Evolutionary conservation across 139 green algal species (phyloP).

Genomic region (Chlamydomonas incerta): DNA sequence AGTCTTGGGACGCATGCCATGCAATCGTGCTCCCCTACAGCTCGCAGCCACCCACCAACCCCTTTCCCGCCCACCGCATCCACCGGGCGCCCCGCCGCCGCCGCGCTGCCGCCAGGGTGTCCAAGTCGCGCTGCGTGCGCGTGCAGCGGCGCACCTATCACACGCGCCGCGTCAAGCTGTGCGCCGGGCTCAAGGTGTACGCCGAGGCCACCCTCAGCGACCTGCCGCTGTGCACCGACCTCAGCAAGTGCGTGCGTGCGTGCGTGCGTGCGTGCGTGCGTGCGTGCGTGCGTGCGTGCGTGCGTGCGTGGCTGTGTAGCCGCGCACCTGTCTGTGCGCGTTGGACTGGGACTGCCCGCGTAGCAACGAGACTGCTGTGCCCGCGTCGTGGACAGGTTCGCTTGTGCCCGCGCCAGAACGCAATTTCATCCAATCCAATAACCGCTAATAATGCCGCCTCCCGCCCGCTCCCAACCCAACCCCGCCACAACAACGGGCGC

Average conservation of each 20-base stretch:
- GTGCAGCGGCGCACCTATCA: not conserved
- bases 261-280: not conserved
- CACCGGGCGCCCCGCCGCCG: not conserved
- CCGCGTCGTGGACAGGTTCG: no score
- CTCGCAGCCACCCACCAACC: no score
- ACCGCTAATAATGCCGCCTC: no score
- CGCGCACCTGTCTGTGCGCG: not conserved
- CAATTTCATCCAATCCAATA: no score
- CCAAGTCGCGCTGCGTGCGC: conserved; percentile 11
- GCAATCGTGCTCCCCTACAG: no score
- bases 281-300: not conserved
- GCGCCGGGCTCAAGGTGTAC: not conserved
- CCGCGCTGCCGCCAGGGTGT: not conserved
- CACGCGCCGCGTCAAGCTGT: not conserved
- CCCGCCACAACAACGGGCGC: not conserved
- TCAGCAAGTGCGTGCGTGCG: not conserved
- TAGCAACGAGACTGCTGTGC: no score
- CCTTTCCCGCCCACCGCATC: no score
- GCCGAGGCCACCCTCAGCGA: conserved; percentile 16
- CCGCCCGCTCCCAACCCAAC: not conserved
- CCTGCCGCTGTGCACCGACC: conserved; percentile 13
- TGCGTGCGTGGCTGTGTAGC: not conserved
- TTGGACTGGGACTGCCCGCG: no score
- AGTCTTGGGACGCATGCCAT: no score
- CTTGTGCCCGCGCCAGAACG: no score